A percentile compares a stretch with the other conserved stretches of the same genome.
Evolutionary conservation across 2,329 filamentous ascomycete genomes (phyloP).

Genomic region (Fusarium verrucosum): DNA sequence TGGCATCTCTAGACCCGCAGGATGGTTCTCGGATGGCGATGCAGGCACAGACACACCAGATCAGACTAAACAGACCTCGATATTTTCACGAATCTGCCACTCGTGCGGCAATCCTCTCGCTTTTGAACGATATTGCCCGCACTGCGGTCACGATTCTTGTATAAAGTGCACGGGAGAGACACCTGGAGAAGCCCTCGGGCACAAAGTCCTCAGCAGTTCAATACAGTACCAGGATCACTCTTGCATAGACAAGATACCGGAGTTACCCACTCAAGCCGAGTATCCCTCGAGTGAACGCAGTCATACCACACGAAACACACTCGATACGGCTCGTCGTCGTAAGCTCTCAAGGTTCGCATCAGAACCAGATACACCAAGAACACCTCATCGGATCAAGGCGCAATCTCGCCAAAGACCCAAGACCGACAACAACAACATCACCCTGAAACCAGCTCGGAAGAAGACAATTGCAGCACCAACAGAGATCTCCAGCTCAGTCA

Average conservation of each 20-base stretch:
- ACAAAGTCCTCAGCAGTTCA: background rate
- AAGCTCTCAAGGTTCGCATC: slow-evolving; percentile 22
- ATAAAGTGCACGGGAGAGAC: slow-evolving; percentile 55
- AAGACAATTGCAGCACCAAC: slow-evolving; percentile 20
- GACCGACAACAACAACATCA: background rate
- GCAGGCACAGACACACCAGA: slow-evolving; percentile 4
- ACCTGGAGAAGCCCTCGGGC: slow-evolving; percentile 16
- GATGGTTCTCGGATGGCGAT: slow-evolving; percentile 58
- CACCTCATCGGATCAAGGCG: slow-evolving; percentile 4
- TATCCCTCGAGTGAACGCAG: background rate
- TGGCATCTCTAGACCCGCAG: slow-evolving; percentile 56
- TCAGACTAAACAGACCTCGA: slow-evolving; percentile 21
- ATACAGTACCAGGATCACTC: slow-evolving; percentile 7
- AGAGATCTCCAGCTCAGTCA: slow-evolving; percentile 33
- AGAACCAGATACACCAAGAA: slow-evolving; percentile 17
- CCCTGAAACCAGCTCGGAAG: slow-evolving; percentile 12
- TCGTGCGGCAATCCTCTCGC: slow-evolving; percentile 57
- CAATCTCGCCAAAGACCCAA: slow-evolving; percentile 10
- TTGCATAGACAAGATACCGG: background rate
- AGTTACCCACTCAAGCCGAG: background rate
- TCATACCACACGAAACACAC: slow-evolving; percentile 1
- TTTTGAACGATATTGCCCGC: slow-evolving; percentile 53
- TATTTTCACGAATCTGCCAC: slow-evolving; percentile 57
- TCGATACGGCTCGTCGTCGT: slow-evolving; percentile 2
- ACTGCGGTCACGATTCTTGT: slow-evolving; percentile 63